phyloP scores from a whole-genome alignment of 176 grass and related monocot species.

The Oryza brachyantha region DNA sequence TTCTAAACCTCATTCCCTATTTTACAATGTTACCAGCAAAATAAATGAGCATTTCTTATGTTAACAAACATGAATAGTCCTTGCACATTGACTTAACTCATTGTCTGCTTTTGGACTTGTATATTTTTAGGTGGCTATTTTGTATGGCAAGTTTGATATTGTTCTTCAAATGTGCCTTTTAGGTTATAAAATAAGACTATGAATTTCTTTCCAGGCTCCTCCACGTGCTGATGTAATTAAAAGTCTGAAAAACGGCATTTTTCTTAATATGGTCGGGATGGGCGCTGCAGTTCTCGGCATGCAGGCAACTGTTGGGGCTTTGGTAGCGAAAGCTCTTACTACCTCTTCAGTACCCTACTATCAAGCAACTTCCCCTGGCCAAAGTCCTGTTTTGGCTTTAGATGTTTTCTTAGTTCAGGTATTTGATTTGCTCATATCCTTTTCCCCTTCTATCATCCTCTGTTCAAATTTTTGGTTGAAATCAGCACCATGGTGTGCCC shows the following conservation, averaged over 20 bases:
- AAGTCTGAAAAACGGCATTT: conserved; percentile 85
- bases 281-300: conserved; percentile 87
- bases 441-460: not conserved
- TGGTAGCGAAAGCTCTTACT: conserved; percentile 94
- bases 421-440: conserved; percentile 32
- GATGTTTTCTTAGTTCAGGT: conserved; percentile 99
- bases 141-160: not conserved
- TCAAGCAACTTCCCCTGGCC: conserved; percentile 50
- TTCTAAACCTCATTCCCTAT: not conserved
- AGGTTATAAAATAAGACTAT: not conserved
- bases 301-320: conserved; percentile 91
- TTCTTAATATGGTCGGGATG: conserved; percentile 87
- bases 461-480: not conserved
- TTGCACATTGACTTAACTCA: not conserved
- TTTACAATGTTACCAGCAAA: not conserved
- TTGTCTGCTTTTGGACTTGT: not conserved
- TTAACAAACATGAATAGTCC: not conserved
- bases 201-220: conserved; percentile 70
- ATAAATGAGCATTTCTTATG: not conserved
- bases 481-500: not conserved
- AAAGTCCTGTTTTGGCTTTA: conserved; percentile 86
- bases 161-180: conserved; percentile 6
- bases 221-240: conserved; percentile 84
- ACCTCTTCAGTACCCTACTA: conserved; percentile 75
- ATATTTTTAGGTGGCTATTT: conserved; percentile 5